Evolutionary conservation across 495 filamentous ascomycete genomes (phyloP).

Genomic region (Niebla homalea): DNA sequence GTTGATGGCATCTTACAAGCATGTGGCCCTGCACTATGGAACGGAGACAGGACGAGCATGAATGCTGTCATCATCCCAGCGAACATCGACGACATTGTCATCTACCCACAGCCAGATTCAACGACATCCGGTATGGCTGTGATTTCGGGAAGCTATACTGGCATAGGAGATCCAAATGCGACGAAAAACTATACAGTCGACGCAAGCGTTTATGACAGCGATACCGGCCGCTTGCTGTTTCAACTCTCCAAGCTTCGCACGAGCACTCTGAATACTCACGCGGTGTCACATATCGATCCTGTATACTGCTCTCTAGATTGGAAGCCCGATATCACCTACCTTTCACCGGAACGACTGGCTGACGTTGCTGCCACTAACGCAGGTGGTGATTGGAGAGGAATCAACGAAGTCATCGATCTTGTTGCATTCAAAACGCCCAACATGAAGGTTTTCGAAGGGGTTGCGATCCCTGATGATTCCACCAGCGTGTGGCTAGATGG

Average conservation of each 20-base stretch:
- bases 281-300: conserved; percentile 12
- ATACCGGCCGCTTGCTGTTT: too few relatives aligned
- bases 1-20: too few relatives aligned
- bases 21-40: not conserved
- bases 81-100: conserved; percentile 5
- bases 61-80: conserved; percentile 10
- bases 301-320: conserved; percentile 12
- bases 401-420: conserved; percentile 12
- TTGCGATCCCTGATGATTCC: conserved; percentile 7
- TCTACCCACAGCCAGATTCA: not conserved
- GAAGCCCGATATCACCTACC: conserved; percentile 22
- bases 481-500: conserved; percentile 5
- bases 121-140: not conserved
- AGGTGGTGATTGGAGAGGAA: not conserved
- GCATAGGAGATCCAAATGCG: not conserved
- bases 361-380: not conserved
- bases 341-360: conserved; percentile 13
- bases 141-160: not conserved
- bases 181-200: conserved; percentile 13
- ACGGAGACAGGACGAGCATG: not conserved
- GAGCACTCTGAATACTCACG: too few relatives aligned
- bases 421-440: conserved; percentile 21
- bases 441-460: conserved; percentile 19
- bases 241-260: too few relatives aligned
- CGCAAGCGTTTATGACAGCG: conserved; percentile 13